phyloP scores from a whole-genome alignment of 345 rosid genomes.

The Brassica nigra region DNA sequence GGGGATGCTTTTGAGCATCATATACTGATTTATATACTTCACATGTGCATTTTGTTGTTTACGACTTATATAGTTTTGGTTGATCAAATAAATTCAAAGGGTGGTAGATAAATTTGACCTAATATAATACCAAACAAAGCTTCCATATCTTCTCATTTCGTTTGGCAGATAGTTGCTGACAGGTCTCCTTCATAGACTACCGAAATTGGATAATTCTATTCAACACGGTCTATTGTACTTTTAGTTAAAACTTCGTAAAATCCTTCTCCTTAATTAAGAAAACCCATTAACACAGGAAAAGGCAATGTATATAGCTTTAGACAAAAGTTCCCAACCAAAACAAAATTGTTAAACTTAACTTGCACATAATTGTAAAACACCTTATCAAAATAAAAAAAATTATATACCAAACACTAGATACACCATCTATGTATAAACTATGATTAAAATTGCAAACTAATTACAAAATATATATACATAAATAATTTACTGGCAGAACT shows the following conservation, averaged over 20 bases:
- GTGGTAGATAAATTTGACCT: conserved; percentile 17
- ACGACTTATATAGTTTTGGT: conserved; percentile 1
- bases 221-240: conserved; percentile 5
- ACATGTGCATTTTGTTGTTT: background rate
- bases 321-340: background rate
- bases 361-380: background rate
- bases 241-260: background rate
- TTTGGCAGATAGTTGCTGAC: conserved; percentile 28
- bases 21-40: background rate
- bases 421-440: background rate
- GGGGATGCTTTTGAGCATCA: background rate
- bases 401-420: background rate
- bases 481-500: background rate
- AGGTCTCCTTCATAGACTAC: conserved; percentile 8
- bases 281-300: background rate
- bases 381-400: background rate
- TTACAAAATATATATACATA: background rate
- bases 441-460: background rate
- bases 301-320: background rate
- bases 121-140: conserved; percentile 31
- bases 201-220: background rate
- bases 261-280: background rate
- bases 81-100: conserved; percentile 24
- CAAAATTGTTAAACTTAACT: background rate
- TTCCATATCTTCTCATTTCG: conserved; percentile 11